Evolutionary conservation across 1,139 yeast species (phyloP), one percentile per base, ranked within the genome.

Genomic region (Hyphopichia wangnamkhiaoensis): DNA sequence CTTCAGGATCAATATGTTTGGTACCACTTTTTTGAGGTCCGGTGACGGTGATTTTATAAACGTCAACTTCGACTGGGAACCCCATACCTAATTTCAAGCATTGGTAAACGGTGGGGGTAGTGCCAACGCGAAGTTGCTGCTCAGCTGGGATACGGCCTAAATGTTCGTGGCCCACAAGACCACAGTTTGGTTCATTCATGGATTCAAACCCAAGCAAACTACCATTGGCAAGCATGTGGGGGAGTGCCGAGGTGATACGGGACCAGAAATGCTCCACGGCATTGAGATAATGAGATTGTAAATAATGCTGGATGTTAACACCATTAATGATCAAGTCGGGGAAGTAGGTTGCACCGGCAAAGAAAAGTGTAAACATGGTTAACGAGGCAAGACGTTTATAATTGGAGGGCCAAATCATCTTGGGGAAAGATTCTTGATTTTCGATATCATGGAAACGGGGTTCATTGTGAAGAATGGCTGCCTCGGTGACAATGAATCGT

Each of bases 341-440:
- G 74, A 91, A 72, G 69, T 83, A 62, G 50, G 70, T 55, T 49
- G 65, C 70, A 2, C 98, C 98, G 1, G 86, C 84, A 61, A 86
- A 90, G 56, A 91, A 91, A 48, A 88, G 58, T 0, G 96, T 86
- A 59, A 89, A 89, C 93, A 91, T 87, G 6, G 86, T 82, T 47
- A 82, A 77, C 17, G 87, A 72, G 0, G 91, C 96, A 44, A 89
- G 65, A 23, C 95, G 70, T 45, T 73, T 77, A 53, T 90, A 90
- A 60, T 91, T 91, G 1, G 96, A 83, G 0, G 96, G 83, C 98
- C 98, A 91, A 31, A 89, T 71, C 98, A 91, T 91, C 53, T 87
- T 86, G 5, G 90, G 90, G 57, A 76, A 86, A 3, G 58, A 51
- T 25, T 67, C 68, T 1, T 76, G 74, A 5, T 49, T 50, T 9